Percentiles rank a stretch among this genome's conserved stretches.
These are phyloP conservation scores for Sugiyamaella xylanicola DNA, from an alignment of 1,139 yeast genomes.

Conservation along the genomic window DNA sequence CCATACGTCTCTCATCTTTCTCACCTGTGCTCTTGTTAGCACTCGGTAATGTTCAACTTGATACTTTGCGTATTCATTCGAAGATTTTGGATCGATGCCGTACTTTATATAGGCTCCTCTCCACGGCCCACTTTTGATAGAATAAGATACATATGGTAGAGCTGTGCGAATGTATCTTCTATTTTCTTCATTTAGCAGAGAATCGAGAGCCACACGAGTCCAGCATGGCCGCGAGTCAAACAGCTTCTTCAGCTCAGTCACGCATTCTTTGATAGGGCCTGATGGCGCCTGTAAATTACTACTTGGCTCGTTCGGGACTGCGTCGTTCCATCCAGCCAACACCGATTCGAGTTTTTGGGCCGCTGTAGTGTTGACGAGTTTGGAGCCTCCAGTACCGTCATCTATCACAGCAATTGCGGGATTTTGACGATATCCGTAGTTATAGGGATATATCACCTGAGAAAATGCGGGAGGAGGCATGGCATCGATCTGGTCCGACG, in stretches of 20 bases:
- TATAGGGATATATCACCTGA: constrained; percentile 66
- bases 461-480: constrained; percentile 90
- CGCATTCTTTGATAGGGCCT: constrained; percentile 47
- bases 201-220: constrained; percentile 72
- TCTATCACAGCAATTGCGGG: constrained; percentile 55
- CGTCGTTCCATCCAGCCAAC: constrained; percentile 52
- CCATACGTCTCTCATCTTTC: constrained; percentile 33
- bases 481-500: constrained; percentile 55
- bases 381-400: constrained; percentile 50
- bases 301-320: constrained; percentile 50
- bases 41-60: constrained; percentile 87
- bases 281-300: constrained; percentile 44
- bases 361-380: constrained; percentile 39
- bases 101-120: constrained; percentile 79
- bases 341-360: constrained; percentile 42
- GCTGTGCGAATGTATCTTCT: constrained; percentile 62
- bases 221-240: constrained; percentile 80
- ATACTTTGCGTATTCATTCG: constrained; percentile 58
- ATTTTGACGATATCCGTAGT: constrained; percentile 66
- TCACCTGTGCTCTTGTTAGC: constrained; percentile 42
- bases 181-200: constrained; percentile 54
- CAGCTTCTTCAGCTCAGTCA: constrained; percentile 54
- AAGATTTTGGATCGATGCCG: constrained; percentile 75
- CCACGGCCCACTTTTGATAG: constrained; percentile 93
- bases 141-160: constrained; percentile 78